Evolutionary conservation across 2,329 filamentous ascomycete genomes (phyloP), one percentile per base, ranked within the genome.

Genomic region (Cladophialophora yegresii): DNA sequence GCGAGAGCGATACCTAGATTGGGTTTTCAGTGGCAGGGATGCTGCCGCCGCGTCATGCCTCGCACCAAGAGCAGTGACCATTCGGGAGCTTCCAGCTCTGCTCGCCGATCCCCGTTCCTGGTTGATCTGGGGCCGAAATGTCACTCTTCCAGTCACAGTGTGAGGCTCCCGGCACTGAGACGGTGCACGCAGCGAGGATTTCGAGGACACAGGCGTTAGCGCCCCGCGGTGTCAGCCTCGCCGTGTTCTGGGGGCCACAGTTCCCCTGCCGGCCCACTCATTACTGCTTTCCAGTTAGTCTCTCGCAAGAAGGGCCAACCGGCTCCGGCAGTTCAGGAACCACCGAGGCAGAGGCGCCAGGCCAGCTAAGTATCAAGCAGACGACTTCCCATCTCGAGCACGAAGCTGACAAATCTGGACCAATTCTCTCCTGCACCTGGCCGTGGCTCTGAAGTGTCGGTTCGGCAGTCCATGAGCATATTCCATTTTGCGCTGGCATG

Each of bases 211-310:
- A 5, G 51, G n/a, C n/a, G n/a, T n/a, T 20, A 33, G 28, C 5
- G 47, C 56, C 45, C 50, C 57, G 58, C 58, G 36, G 47, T 60
- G 62, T 61, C 62, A 64, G 62, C 62, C 62, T 64, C 58, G 62
- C 61, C 54, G 28, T 45, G 36, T 12, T 9, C n/a, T 16, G 30
- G 16, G 16, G 16, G 36, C 36, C 36, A 43, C 36, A 43, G 36
- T n/a, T 43, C 13, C 2, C 36, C n/a, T n/a, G 1, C 36, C n/a
- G 8, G n/a, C 16, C 13, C 36, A 13, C 36, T 16, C 36, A 43
- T n/a, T 43, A 43, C 36, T n/a, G 36, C 36, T 43, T 43, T 43
- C 36, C 36, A 40, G 36, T 40, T 43, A 20, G 23, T 30, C 28
- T 16, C 23, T 32, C 51, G 51, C 51, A 2, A 54, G 28, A 20